phyloP scores from a whole-genome alignment of 257 asterid genomes.

The Perilla frutescens region DNA sequence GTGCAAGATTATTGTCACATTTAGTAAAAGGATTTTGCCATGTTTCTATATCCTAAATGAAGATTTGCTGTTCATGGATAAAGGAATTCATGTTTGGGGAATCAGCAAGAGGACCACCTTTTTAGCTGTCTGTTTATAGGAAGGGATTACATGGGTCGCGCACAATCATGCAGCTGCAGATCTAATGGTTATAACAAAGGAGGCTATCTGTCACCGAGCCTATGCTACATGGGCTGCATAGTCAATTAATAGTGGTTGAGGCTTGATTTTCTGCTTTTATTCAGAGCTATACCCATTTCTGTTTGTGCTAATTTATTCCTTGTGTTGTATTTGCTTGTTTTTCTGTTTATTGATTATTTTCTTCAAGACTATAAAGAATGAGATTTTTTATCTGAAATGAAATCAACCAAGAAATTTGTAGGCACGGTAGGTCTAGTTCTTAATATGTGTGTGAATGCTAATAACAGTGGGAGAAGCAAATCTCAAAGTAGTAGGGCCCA shows the following conservation, averaged over 20 bases:
- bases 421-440: conserved; percentile 6
- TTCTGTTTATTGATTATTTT: not conserved
- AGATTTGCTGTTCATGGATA: not conserved
- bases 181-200: not conserved
- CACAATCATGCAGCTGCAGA: not conserved
- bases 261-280: conserved; percentile 9
- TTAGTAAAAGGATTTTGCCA: not conserved
- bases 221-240: conserved; percentile 20
- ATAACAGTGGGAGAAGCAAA: conserved; percentile 26
- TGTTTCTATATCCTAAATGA: not conserved
- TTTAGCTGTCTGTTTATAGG: conserved; percentile 8
- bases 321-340: not conserved
- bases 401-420: not conserved
- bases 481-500: conserved; percentile 37
- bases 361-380: not conserved
- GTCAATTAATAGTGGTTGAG: not conserved
- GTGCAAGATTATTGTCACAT: not conserved
- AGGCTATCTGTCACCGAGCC: not conserved
- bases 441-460: not conserved
- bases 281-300: conserved; percentile 6
- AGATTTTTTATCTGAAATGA: conserved; percentile 20
- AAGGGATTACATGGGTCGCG: not conserved
- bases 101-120: not conserved
- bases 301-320: conserved; percentile 11
- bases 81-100: conserved; percentile 5